These are phyloP conservation scores for Neonectria magnoliae DNA, from an alignment of 2,329 filamentous ascomycete genomes.

Conservation along the genomic window DNA sequence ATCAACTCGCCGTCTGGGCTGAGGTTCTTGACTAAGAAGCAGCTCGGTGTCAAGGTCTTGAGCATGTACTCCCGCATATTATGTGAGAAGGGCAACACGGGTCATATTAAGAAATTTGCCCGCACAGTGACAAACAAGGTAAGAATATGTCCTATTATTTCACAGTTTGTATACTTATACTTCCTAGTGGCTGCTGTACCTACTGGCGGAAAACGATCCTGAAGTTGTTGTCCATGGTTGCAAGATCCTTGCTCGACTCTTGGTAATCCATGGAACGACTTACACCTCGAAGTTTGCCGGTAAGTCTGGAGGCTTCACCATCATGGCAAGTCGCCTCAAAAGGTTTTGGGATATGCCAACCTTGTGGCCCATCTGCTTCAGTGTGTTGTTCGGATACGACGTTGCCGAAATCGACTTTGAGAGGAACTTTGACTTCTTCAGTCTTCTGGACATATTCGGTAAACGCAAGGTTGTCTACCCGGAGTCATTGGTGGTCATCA, in stretches of 20 bases:
- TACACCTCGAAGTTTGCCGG: slow-evolving; percentile 86
- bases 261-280: slow-evolving; percentile 81
- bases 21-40: slow-evolving; percentile 67
- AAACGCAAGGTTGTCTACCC: slow-evolving; percentile 76
- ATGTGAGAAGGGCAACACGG: slow-evolving; percentile 75
- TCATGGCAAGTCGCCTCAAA: slow-evolving; percentile 84
- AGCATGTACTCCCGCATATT: slow-evolving; percentile 81
- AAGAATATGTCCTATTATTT: slow-evolving; percentile 33
- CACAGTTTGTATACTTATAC: slow-evolving; percentile 23
- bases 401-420: slow-evolving; percentile 79
- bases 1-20: slow-evolving; percentile 43
- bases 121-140: slow-evolving; percentile 96
- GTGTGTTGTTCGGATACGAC: slow-evolving; percentile 87
- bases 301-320: slow-evolving; percentile 87
- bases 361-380: slow-evolving; percentile 89
- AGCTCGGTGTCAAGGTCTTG: slow-evolving; percentile 79
- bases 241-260: slow-evolving; percentile 83
- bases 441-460: slow-evolving; percentile 78
- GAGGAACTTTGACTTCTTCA: slow-evolving; percentile 77
- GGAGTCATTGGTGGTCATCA: slow-evolving; percentile 82
- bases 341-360: slow-evolving; percentile 89
- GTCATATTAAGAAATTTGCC: slow-evolving; percentile 85
- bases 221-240: slow-evolving; percentile 83
- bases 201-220: slow-evolving; percentile 86
- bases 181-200: slow-evolving; percentile 84